Percentiles rank a stretch among this genome's conserved stretches.
Conservation (phyloP, 768 basidiomycete species). For the Termitomyces sp. region DNA sequence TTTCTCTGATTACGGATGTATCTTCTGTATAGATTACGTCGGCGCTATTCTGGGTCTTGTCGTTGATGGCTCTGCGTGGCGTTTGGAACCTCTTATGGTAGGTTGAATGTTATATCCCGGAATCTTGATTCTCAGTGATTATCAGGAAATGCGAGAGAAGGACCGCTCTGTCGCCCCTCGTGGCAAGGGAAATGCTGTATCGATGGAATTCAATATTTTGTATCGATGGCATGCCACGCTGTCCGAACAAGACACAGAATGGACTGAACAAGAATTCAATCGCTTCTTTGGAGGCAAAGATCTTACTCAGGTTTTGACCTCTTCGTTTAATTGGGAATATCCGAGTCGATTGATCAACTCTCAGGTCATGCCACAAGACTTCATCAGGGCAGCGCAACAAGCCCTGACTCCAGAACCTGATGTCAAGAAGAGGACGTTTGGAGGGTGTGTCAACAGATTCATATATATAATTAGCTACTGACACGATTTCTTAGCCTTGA, state of each 20-base stretch:
- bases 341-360: neutral
- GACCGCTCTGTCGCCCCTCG: slow-evolving; percentile 53
- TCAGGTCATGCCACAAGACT: slow-evolving; percentile 34
- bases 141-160: slow-evolving; percentile 45
- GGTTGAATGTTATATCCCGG: slow-evolving; percentile 6
- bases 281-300: slow-evolving; percentile 38
- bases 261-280: slow-evolving; percentile 49
- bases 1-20: neutral
- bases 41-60: slow-evolving; percentile 69
- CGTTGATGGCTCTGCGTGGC: slow-evolving; percentile 62
- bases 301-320: slow-evolving; percentile 29
- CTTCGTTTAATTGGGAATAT: neutral
- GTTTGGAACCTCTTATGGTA: slow-evolving; percentile 65
- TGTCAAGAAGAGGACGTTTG: slow-evolving; percentile 53
- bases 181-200: slow-evolving; percentile 74
- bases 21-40: slow-evolving; percentile 54
- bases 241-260: slow-evolving; percentile 49
- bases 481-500: slow-evolving; percentile 34
- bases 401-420: slow-evolving; percentile 27
- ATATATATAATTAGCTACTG: neutral
- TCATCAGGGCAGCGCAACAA: slow-evolving; percentile 27
- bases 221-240: slow-evolving; percentile 68
- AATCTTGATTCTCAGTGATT: neutral
- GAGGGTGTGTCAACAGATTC: slow-evolving; percentile 30
- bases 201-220: slow-evolving; percentile 70